Base-by-base conservation (phyloP, 1,284 basidiomycete genomes). In the Trametes versicolor region DNA sequence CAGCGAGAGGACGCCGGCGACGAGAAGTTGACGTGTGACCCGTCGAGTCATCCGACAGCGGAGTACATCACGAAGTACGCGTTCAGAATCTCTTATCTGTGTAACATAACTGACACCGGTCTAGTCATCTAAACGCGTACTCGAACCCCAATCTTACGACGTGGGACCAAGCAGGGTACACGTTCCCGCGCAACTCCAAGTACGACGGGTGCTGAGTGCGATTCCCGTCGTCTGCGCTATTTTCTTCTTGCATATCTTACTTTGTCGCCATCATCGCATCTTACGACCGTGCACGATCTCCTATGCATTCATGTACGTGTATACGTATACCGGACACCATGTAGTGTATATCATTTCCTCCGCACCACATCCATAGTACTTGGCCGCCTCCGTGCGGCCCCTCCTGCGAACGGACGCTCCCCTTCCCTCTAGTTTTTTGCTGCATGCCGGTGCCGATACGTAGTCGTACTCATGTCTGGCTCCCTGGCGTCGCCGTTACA, bases 101-200 rank as follows among this genome's bases (percentile, higher is more conserved):
- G 29, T n/a, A 9, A 49, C 27, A 23, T 4, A 19, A 34, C 53
- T 63, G 39, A 39, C 62, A 54, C 47, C 62, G 32, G 43, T 69
- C 34, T 67, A 93, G 90, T 39, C 91, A 94, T 73, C 71, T 86
- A 27, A 79, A 83, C 63, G 89, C 88, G 59, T 94, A 93, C 72
- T 83, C 79, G 48, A 87, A 94, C 72, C 79, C 91, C 13, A 93
- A 94, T 72, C 77, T 91, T 32, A 94, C 92, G 41, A 92, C 88
- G 51, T 94, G 92, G 93, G 80, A 79, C 15, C 79, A 85, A 69
- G 92, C 86, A 2, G 89, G 88, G 62, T 85, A 89, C 71, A 79
- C 78, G 0, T 92, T 90, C 79, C 92, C 92, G n/a, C 78, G 84
- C 21, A 94, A 94, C 74, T 87, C 83, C 17, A 63, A 62, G 50